phyloP scores from a whole-genome alignment of 352 stramenopile genomes.

The Pythium biforme region DNA sequence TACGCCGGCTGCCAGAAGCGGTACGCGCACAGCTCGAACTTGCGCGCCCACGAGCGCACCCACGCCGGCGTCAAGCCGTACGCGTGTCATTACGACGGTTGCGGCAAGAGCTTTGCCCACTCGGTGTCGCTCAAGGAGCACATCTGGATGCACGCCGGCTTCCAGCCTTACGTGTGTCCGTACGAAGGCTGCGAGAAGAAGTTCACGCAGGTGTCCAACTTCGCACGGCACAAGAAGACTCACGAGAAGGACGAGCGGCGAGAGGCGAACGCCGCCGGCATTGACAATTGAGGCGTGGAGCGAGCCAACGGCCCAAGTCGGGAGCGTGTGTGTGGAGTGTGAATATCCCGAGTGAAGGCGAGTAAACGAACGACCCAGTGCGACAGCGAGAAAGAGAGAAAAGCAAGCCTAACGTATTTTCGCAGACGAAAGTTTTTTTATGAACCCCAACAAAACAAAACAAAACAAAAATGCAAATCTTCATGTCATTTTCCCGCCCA shows the following conservation, averaged over 20 bases:
- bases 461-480: slow-evolving; percentile 9
- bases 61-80: slow-evolving; percentile 90
- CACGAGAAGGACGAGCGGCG: slow-evolving; percentile 76
- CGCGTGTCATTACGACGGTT: slow-evolving; percentile 88
- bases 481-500: neutral
- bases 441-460: neutral
- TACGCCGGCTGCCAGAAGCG: slow-evolving; percentile 85
- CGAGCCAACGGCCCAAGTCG: neutral
- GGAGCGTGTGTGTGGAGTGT: slow-evolving; percentile 9
- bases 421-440: neutral
- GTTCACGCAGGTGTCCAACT: slow-evolving; percentile 89
- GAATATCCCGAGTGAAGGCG: neutral
- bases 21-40: slow-evolving; percentile 89
- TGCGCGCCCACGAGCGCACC: slow-evolving; percentile 90
- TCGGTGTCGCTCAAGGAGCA: slow-evolving; percentile 91
- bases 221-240: slow-evolving; percentile 86
- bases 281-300: slow-evolving; percentile 8
- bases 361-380: neutral
- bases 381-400: neutral
- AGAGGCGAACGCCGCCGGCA: slow-evolving; percentile 23
- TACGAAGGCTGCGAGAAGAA: slow-evolving; percentile 88
- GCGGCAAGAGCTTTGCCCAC: slow-evolving; percentile 89
- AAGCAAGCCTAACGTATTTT: neutral
- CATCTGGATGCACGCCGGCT: slow-evolving; percentile 90
- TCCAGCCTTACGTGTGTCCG: slow-evolving; percentile 91